A percentile compares a stretch with the other conserved stretches of the same genome.
These are phyloP conservation scores for Plasmodiophora brassicae DNA, from an alignment of 208 protist genomes.

Conservation along the genomic window DNA sequence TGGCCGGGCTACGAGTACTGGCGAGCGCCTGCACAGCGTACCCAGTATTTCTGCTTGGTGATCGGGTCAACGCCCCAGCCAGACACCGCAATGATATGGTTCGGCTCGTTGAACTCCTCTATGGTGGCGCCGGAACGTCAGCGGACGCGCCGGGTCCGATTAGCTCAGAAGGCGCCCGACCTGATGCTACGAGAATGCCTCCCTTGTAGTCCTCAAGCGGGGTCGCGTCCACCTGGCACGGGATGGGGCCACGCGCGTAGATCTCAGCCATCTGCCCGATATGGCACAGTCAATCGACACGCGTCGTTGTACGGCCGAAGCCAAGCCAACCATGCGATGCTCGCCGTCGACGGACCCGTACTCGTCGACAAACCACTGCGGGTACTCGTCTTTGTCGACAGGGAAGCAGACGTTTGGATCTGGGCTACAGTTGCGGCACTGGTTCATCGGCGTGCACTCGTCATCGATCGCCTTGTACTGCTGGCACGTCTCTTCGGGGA, in stretches of 20 bases:
- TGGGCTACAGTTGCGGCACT: conserved; percentile 30
- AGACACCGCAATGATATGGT: not conserved
- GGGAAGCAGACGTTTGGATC: not conserved
- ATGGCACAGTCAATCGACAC: not conserved
- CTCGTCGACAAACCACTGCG: conserved; percentile 39
- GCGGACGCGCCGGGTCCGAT: not conserved
- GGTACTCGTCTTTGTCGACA: conserved; percentile 12
- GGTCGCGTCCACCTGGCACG: conserved; percentile 46
- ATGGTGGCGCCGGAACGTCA: not conserved
- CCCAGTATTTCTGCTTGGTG: not conserved
- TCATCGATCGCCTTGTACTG: not conserved
- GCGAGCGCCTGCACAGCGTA: not conserved
- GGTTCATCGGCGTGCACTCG: not conserved
- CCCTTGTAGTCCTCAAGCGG: conserved; percentile 39
- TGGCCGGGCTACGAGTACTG: too few species aligned
- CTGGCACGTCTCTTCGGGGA: conserved; percentile 32
- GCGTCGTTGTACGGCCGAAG: not conserved
- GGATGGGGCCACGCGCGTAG: conserved; percentile 45
- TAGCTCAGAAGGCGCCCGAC: not conserved
- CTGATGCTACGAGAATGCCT: not conserved
- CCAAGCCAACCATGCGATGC: not conserved
- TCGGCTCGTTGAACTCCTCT: not conserved
- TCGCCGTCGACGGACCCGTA: conserved; percentile 27
- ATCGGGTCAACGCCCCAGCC: not conserved
- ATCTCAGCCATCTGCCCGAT: conserved; percentile 40